Evolutionary conservation across 1,139 yeast species (phyloP).

Genomic region (Sugiyamaella japonica): DNA sequence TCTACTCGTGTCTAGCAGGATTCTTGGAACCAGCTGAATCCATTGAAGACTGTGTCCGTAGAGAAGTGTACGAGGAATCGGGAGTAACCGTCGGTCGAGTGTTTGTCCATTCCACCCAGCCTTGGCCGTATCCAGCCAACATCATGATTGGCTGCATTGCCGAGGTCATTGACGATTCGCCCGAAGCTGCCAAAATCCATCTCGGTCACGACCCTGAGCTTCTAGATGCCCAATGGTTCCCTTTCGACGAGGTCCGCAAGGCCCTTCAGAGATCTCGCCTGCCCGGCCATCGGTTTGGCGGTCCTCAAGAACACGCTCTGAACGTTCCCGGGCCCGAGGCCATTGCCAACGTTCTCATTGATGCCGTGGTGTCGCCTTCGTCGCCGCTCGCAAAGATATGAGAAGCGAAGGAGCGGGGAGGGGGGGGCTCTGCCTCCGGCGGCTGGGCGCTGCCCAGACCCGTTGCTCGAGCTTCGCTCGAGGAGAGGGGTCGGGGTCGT

Average conservation of each 20-base stretch:
- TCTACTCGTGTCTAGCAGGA: constrained; percentile 87
- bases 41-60: constrained; percentile 78
- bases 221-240: constrained; percentile 83
- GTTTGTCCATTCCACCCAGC: constrained; percentile 69
- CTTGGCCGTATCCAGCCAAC: constrained; percentile 96
- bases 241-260: constrained; percentile 51
- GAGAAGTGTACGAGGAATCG: constrained; percentile 96
- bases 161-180: constrained; percentile 60
- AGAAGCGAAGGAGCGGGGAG: not conserved
- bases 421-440: not conserved
- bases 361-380: constrained; percentile 36
- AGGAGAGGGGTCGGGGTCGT: no score
- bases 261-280: constrained; percentile 47
- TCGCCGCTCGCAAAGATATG: constrained; percentile 19
- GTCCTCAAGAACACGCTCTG: constrained; percentile 32
- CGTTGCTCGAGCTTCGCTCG: constrained; percentile 2
- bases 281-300: constrained; percentile 19
- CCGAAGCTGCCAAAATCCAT: constrained; percentile 49
- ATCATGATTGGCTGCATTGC: constrained; percentile 93
- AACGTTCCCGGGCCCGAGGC: constrained; percentile 51
- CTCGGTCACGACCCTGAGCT: constrained; percentile 84
- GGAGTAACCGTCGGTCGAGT: constrained; percentile 70
- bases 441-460: constrained; percentile 13
- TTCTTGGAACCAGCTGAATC: constrained; percentile 95
- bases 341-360: constrained; percentile 49